Evolutionary conservation across 305 asterid species (phyloP).

Genomic region (Fraxinus floribunda): DNA sequence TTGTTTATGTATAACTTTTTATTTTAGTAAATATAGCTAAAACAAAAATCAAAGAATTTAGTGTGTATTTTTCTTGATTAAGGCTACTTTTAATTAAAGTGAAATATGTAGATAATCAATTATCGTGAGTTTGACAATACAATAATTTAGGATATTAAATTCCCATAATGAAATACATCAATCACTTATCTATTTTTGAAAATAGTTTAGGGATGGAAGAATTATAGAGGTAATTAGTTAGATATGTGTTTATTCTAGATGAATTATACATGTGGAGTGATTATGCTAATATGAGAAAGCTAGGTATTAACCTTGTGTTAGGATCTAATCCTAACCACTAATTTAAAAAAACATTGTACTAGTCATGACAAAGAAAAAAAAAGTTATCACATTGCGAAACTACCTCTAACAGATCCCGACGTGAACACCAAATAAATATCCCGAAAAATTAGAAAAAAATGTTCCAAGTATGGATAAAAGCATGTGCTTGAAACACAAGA

Average conservation of each 20-base stretch:
- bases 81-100: not conserved
- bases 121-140: no score
- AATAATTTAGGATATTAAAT: no score
- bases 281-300: no score
- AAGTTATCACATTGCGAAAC: not conserved
- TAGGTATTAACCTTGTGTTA: not conserved
- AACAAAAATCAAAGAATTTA: not conserved
- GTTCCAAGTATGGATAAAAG: not conserved
- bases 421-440: not conserved
- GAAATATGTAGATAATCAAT: not conserved
- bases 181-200: no score
- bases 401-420: no score
- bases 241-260: no score
- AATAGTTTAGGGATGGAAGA: no score
- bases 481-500: not conserved
- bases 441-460: not conserved
- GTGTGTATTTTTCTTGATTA: not conserved
- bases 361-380: not conserved
- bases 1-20: not conserved
- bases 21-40: not conserved
- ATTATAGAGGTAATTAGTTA: no score
- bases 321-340: not conserved
- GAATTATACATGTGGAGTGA: no score
- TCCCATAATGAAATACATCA: no score
- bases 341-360: not conserved